Evolutionary conservation across 805 yeast genomes (phyloP), one percentile per base, ranked within the genome.

Genomic region (Myxozyma mucilagina): DNA sequence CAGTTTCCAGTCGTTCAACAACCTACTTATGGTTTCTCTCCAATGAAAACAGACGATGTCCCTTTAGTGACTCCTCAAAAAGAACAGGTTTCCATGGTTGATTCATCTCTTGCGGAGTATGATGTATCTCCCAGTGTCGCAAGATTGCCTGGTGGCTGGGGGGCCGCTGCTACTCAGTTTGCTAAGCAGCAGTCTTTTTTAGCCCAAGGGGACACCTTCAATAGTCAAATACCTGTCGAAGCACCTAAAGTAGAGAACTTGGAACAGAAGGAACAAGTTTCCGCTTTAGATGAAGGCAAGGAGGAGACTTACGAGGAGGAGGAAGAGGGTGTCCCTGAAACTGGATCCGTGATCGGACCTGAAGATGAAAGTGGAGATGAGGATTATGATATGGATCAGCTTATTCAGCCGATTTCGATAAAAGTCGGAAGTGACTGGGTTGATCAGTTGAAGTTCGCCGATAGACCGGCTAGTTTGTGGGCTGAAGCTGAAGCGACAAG

Each of bases 1-100:
- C 59, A 20, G 35, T 44, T 50, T 32, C 51, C 55, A 9, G 43
- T 31, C 14, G 44, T 34, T 41, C 57, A 13, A 53, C 52, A 55
- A 14, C 31, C 52, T 11, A 36, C 32, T n/a, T 55, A 41, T 38
- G 53, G 45, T 7, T 57, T 31, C 48, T 60, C 64, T 14, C 64
- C 64, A 20, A 60, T 60, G 61, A 57, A 60, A 59, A 73, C 64
- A 48, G 69, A 49, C 74, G 73, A 59, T 72, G 73, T 48, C 58
- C 64, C 49, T 57, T 70, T 60, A 55, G 51, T n/a, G 38, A 42
- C 59, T 13, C 58, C 64, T 14, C 53, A 57, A n/a, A 52, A 7
- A 16, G 18, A 14, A 6, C 31, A 10, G 8, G 29, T 16, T 31
- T 55, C 53, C 14, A 18, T 41, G 14, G 14, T 50, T 9, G 48